Base-by-base conservation (phyloP, 1,284 basidiomycete species). In the Melampsora occidentalis region DNA sequence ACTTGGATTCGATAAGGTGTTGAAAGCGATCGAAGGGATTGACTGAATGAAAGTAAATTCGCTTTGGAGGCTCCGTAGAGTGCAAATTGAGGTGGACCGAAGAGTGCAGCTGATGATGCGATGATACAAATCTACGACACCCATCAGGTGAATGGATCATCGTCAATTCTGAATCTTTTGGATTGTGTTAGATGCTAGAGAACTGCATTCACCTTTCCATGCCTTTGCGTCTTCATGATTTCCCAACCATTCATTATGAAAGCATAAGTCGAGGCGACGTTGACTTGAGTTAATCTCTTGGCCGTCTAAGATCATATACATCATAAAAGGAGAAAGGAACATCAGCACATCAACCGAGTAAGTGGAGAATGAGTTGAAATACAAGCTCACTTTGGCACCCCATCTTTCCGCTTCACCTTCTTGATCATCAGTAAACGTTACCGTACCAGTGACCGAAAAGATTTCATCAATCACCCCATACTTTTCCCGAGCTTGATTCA, bases 221-320 rank as follows among this genome's bases (percentile, higher is more conserved):
- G 22, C 20, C 35, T 59, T 64, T 76, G 66, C 46, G 63, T 69
- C 59, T 69, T 69, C 73, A 76, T 76, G 31, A 76, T 46, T 48
- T 76, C 73, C 73, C 73, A 76, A 49, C 66, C 39, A 2, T 35
- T 49, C 73, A 76, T 69, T 57, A 76, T 69, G 25, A 76, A 76
- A 14, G 73, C 61, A 42, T 69, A 69, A 63, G 59, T 51, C 22
- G 67, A 63, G 16, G 31, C 28, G 7, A 76, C 46, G 35, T 76
- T 76, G 31, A 76, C 48, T 28, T 69, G 46, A 7, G 39, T 76
- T 22, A 69, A 63, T 69, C 66, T 69, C 42, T 76, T 65, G 42
- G 46, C 73, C 25, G 72, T 62, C 72, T 75, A 39, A 39, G 51
- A 39, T 9, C 20, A n/a, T n/a, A 31, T 46, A 22, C 65, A 20